Evolutionary conservation across 1,284 basidiomycete genomes (phyloP), one percentile per base, ranked within the genome.

Genomic region (Pulveroboletus sp.): DNA sequence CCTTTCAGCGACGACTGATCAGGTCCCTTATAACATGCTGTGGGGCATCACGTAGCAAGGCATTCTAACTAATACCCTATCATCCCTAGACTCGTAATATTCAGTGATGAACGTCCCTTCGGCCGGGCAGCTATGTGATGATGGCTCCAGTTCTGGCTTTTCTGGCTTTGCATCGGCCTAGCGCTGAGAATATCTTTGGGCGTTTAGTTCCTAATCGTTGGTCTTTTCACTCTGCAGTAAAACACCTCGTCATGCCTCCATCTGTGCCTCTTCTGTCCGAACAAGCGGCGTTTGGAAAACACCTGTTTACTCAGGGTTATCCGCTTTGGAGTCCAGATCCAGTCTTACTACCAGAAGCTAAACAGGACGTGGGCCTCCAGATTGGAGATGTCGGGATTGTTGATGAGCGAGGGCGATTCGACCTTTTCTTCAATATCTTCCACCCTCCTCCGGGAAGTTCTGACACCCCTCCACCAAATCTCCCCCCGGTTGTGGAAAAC

Each of bases 291-390:
- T 42, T 54, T 22, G 24, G 38, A 24, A 54, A 54, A 42, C 52
- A 54, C 28, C 38, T 54, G 3, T 54, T 54, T 12, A 35, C 12
- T 25, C 38, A 53, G 20, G 52, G 54, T 2, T 56, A 56, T 17
- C 54, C 56, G 15, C 29, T 52, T 17, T 58, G 56, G 39, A 58
- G 18, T 25, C 57, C 57, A 1, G 57, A 58, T 14, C 49, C 56
- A 59, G 51, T 26, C 26, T 12, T 42, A 12, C 14, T 52, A 8
- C 51, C 48, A 11, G 18, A 5, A 9, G 15, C 9, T 24, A 11
- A 3, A 14, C 26, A 43, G 24, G 17, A 14, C 8, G 25, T 24
- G 2, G 57, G 57, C 5, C 43, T 58, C 24, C 25, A 33, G 6
- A 52, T 58, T 11, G 55, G 57, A 25, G 57, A 58, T 8, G 57